These are phyloP conservation scores for Kodamaea sp. DNA, from an alignment of 1,139 yeast genomes.

Conservation along the genomic window DNA sequence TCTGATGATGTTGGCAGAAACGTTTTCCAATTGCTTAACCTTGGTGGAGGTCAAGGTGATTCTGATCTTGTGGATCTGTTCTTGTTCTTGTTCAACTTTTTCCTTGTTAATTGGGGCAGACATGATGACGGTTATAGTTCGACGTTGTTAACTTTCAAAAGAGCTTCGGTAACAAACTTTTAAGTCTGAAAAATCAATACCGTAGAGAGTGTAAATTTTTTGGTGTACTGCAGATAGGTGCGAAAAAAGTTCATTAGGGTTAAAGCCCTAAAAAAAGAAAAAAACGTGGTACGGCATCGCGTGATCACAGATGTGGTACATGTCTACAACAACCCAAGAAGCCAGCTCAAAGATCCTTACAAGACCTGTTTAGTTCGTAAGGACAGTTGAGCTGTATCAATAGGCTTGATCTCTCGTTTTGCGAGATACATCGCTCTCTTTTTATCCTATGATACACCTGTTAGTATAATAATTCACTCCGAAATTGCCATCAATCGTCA, in stretches of 20 bases:
- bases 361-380: too few species aligned
- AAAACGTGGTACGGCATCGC: background rate
- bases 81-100: slow-evolving; percentile 72
- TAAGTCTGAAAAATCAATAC: slow-evolving; percentile 14
- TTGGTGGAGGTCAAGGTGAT: slow-evolving; percentile 98
- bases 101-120: slow-evolving; percentile 82
- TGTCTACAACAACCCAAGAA: too few species aligned
- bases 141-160: slow-evolving; percentile 39
- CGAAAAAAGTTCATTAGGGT: slow-evolving; percentile 7
- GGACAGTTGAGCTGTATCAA: too few species aligned
- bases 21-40: slow-evolving; percentile 97
- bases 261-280: slow-evolving; percentile 15
- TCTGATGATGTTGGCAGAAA: slow-evolving; percentile 81
- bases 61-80: slow-evolving; percentile 93
- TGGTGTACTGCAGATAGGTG: slow-evolving; percentile 7
- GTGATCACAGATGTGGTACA: too few species aligned
- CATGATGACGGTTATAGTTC: slow-evolving; percentile 54
- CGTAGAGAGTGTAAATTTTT: slow-evolving; percentile 8
- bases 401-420: too few species aligned
- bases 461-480: too few species aligned
- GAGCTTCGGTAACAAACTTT: slow-evolving; percentile 11
- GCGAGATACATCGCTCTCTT: too few species aligned
- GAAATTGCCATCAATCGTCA: too few species aligned
- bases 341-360: too few species aligned
- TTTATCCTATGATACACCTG: too few species aligned